These are phyloP conservation scores for Nakazawaea ambrosiae DNA, from an alignment of 805 yeast species.

Conservation along the genomic window DNA sequence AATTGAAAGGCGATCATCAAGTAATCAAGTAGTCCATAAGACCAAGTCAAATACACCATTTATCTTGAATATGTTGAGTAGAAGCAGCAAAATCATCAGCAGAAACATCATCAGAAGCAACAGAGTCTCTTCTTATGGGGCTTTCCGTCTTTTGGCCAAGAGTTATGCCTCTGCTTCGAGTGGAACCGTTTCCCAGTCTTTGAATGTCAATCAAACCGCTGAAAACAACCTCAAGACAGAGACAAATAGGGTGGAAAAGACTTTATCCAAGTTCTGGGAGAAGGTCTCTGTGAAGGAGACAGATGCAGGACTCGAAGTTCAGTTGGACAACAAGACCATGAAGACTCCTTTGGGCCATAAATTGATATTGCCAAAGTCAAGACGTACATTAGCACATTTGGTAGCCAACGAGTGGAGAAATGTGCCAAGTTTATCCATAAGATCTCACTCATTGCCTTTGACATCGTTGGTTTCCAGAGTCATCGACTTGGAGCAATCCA, in stretches of 20 bases:
- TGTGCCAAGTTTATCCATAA: slow-evolving; percentile 58
- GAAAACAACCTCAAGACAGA: slow-evolving; percentile 53
- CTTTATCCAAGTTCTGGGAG: slow-evolving; percentile 77
- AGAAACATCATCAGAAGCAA: too few relatives aligned
- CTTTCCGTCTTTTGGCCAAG: background rate
- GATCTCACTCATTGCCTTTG: slow-evolving; percentile 75
- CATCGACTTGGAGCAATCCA: slow-evolving; percentile 55
- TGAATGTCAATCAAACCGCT: too few relatives aligned
- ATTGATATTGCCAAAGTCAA: slow-evolving; percentile 53
- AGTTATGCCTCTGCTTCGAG: background rate
- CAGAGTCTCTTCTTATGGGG: background rate
- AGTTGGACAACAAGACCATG: slow-evolving; percentile 68
- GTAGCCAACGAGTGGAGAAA: slow-evolving; percentile 85
- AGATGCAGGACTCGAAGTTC: slow-evolving; percentile 38
- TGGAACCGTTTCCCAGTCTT: background rate
- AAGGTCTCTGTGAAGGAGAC: slow-evolving; percentile 40
- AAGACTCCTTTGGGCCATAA: slow-evolving; percentile 80
- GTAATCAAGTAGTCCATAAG: too few relatives aligned
- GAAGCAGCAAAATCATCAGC: too few relatives aligned
- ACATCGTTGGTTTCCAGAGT: slow-evolving; percentile 86
- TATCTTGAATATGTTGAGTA: too few relatives aligned
- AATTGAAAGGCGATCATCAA: too few relatives aligned
- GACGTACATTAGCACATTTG: slow-evolving; percentile 61
- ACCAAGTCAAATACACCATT: too few relatives aligned
- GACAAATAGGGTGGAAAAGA: slow-evolving; percentile 63